phyloP scores from a whole-genome alignment of 768 basidiomycete genomes.

The Suillus hirtellus region DNA sequence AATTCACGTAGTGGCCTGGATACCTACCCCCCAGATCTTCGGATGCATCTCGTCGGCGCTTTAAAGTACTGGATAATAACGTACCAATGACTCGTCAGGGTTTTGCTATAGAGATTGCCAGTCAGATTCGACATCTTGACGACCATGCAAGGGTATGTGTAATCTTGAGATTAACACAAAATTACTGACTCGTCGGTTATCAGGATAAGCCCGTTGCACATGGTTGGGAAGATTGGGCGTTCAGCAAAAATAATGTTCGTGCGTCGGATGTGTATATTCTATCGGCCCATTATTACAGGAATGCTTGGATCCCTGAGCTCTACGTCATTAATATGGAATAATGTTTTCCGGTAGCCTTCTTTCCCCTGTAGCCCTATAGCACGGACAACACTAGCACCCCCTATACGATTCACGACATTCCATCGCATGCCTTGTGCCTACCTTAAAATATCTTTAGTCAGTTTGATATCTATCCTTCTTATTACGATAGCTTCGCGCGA shows the following conservation, averaged over 20 bases:
- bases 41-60: constrained; percentile 17
- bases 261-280: constrained; percentile 21
- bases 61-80: constrained; percentile 10
- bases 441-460: background rate
- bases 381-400: background rate
- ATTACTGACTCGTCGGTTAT: background rate
- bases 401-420: background rate
- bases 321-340: constrained; percentile 23
- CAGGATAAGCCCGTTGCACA: constrained; percentile 4
- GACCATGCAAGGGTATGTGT: background rate
- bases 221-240: constrained; percentile 23
- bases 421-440: background rate
- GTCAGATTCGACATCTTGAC: background rate
- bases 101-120: constrained; percentile 14
- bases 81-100: constrained; percentile 22
- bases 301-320: constrained; percentile 30
- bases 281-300: constrained; percentile 28
- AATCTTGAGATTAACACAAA: background rate
- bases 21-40: constrained; percentile 8
- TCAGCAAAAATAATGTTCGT: constrained; percentile 19
- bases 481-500: background rate
- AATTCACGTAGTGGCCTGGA: constrained; percentile 24
- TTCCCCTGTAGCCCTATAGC: no score
- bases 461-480: background rate
- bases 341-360: background rate